Percentiles rank a stretch among this genome's conserved stretches.
Conservation (phyloP, 768 basidiomycete species). For the Boletus patriciae region DNA sequence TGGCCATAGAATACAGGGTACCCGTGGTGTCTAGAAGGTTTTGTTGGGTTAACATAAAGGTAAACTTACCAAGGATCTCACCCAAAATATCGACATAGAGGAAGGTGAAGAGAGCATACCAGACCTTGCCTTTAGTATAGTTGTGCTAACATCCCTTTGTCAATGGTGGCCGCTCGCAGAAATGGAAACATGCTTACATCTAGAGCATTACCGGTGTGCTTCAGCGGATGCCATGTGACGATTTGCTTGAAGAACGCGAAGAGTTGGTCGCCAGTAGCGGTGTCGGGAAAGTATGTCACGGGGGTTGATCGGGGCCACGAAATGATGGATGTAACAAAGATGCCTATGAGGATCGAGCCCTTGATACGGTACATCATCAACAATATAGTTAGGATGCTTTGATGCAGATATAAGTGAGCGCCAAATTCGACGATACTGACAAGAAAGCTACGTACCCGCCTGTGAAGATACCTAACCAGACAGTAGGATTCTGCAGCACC, state of each 20-base stretch:
- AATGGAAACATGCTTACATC: constrained; percentile 46
- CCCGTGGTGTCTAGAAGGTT: constrained; percentile 45
- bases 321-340: constrained; percentile 79
- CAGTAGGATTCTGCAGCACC: constrained; percentile 70
- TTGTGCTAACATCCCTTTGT: constrained; percentile 40
- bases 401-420: constrained; percentile 1
- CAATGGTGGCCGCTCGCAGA: neutral
- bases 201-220: constrained; percentile 62
- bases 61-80: constrained; percentile 31
- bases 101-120: constrained; percentile 89
- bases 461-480: constrained; percentile 86
- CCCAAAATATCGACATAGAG: constrained; percentile 86
- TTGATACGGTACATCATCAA: constrained; percentile 84
- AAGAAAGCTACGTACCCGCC: constrained; percentile 59
- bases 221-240: constrained; percentile 68
- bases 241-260: constrained; percentile 87
- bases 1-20: constrained; percentile 88
- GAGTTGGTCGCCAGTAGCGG: constrained; percentile 59
- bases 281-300: constrained; percentile 83
- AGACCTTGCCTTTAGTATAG: constrained; percentile 66
- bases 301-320: constrained; percentile 85
- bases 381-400: constrained; percentile 70
- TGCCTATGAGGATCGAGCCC: constrained; percentile 80
- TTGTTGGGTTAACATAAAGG: neutral
- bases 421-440: neutral